These are phyloP conservation scores for Rhytidhysteron rufulum DNA, from an alignment of 2,329 filamentous ascomycete species.

Conservation along the genomic window DNA sequence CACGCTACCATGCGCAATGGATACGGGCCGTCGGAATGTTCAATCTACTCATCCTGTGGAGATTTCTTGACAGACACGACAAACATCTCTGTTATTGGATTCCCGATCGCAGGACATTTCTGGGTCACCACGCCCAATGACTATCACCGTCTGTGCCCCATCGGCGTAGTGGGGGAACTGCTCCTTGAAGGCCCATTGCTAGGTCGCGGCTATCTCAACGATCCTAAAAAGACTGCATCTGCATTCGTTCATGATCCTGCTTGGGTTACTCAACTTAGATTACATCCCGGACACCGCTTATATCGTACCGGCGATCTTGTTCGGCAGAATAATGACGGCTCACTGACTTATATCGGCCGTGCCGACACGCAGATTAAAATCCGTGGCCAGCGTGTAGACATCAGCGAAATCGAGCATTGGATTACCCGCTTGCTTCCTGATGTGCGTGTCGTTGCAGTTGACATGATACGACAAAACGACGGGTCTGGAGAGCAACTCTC, in stretches of 20 bases:
- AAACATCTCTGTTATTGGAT: constrained; percentile 1
- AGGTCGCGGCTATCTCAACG: constrained; percentile 10
- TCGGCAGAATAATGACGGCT: constrained; percentile 3
- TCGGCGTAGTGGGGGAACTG: constrained; percentile 43
- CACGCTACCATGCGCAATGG: too few relatives aligned
- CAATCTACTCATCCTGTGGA: constrained; percentile 6
- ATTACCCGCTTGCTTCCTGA: constrained; percentile 7
- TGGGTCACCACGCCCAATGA: constrained; percentile 23
- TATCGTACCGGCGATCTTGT: constrained; percentile 10
- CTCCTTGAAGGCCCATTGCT: constrained; percentile 51
- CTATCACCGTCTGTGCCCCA: constrained; percentile 11
- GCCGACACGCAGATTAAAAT: constrained; percentile 15
- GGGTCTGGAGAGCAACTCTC: too few relatives aligned
- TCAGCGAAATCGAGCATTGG: constrained; percentile 37
- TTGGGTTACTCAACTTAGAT: constrained; percentile 4
- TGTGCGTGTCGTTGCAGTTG: constrained; percentile 18
- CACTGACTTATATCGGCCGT: constrained; percentile 7
- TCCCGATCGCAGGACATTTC: constrained; percentile 1
- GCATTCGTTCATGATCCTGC: constrained; percentile 15
- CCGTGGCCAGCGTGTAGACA: constrained; percentile 35
- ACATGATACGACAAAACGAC: constrained; percentile 4
- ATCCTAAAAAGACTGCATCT: constrained; percentile 13
- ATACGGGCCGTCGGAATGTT: too few relatives aligned
- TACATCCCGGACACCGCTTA: constrained; percentile 1
- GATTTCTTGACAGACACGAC: constrained; percentile 7